phyloP scores from a whole-genome alignment of 163 green algal genomes.

The Coccomyxa subellipsoidea region DNA sequence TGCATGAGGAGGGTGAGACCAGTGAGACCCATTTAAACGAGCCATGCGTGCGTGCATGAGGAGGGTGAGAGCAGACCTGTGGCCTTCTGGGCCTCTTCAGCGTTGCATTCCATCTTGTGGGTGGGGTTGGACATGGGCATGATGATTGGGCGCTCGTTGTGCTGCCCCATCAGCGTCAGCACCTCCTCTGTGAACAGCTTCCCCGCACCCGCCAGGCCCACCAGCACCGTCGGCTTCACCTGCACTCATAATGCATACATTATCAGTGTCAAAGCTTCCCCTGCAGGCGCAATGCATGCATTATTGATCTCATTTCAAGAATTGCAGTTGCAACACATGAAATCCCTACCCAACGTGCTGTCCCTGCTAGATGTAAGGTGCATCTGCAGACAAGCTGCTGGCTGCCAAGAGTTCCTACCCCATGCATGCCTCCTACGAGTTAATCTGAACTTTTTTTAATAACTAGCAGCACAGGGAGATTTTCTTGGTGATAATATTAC shows the following conservation, averaged over 20 bases:
- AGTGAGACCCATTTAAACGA: no score
- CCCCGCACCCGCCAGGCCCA: constrained; percentile 68
- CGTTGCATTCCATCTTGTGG: constrained; percentile 74
- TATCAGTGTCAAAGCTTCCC: not conserved
- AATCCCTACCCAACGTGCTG: not conserved
- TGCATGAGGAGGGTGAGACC: no score
- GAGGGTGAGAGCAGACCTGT: constrained; percentile 19
- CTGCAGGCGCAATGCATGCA: not conserved
- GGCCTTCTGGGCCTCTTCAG: constrained; percentile 56
- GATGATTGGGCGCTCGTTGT: constrained; percentile 64
- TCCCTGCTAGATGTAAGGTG: not conserved
- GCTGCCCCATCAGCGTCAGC: constrained; percentile 64
- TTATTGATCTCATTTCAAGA: not conserved
- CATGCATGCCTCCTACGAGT: no score
- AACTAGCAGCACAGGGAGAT: no score
- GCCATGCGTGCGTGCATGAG: not conserved
- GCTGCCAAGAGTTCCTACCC: no score
- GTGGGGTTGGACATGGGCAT: constrained; percentile 72
- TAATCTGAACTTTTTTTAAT: no score
- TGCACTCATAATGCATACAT: not conserved
- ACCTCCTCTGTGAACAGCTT: constrained; percentile 80
- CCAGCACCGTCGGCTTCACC: constrained; percentile 8
- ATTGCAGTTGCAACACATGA: not conserved
- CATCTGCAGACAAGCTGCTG: no score
- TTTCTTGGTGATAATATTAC: no score